phyloP scores from a whole-genome alignment of 331 rosid genomes.

The Rosa hybrid region DNA sequence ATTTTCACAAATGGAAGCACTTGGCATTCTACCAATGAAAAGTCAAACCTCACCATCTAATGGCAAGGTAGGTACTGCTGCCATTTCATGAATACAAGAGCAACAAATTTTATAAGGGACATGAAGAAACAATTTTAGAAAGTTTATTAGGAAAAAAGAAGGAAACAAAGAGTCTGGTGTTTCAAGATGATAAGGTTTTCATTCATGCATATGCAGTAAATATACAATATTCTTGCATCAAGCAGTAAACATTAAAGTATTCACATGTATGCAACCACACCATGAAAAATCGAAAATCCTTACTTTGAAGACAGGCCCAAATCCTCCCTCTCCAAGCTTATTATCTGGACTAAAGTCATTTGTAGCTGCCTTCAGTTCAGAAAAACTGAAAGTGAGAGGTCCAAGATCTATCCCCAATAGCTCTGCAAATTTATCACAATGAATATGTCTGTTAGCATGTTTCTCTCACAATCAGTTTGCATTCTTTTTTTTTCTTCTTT shows the following conservation, averaged over 20 bases:
- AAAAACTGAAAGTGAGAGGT: conserved; percentile 62
- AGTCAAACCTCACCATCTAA: background rate
- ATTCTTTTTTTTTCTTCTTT: background rate
- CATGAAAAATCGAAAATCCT: background rate
- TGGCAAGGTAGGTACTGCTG: background rate
- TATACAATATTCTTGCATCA: background rate
- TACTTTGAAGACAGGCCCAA: conserved; percentile 84
- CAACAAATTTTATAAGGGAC: background rate
- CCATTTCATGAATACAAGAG: background rate
- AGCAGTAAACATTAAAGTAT: background rate
- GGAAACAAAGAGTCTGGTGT: background rate
- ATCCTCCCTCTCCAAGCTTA: conserved; percentile 84
- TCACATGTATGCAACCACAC: background rate
- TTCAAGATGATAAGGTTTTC: background rate
- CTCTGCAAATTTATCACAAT: conserved; percentile 35
- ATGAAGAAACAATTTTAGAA: background rate
- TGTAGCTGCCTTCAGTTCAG: conserved; percentile 62
- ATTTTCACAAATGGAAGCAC: background rate
- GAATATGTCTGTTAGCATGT: background rate
- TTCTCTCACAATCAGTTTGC: background rate
- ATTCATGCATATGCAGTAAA: background rate
- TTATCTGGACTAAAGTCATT: conserved; percentile 51
- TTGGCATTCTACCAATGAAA: background rate
- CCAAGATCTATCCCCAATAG: conserved; percentile 62
- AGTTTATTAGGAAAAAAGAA: conserved; percentile 5